A percentile compares a stretch with the other conserved stretches of the same genome.
These are phyloP conservation scores for Ustilago nuda DNA, from an alignment of 1,284 basidiomycete genomes.

Conservation along the genomic window DNA sequence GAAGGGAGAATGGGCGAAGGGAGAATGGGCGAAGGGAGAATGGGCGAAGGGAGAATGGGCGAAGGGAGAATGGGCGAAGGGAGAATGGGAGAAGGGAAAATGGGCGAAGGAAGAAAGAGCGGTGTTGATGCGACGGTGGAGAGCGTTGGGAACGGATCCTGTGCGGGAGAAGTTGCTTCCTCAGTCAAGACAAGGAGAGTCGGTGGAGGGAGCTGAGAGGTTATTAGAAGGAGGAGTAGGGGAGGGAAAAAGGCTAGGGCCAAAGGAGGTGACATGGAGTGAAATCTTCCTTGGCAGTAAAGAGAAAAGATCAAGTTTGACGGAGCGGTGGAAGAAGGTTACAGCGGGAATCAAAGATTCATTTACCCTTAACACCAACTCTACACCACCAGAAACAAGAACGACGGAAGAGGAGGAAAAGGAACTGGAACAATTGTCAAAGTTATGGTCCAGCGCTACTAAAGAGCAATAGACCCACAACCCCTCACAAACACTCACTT, in stretches of 20 bases:
- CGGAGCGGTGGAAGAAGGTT: conserved; percentile 26
- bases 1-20: conserved; percentile 14
- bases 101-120: conserved; percentile 19
- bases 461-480: conserved; percentile 5
- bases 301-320: conserved; percentile 23
- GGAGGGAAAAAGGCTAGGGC: conserved; percentile 2
- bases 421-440: conserved; percentile 23
- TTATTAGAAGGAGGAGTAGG: not conserved
- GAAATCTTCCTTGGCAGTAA: conserved; percentile 42
- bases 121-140: conserved; percentile 17
- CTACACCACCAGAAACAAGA: not conserved
- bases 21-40: conserved; percentile 13
- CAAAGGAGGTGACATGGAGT: conserved; percentile 32
- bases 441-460: conserved; percentile 25
- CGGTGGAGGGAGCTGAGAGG: not conserved
- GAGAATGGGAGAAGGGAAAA: not conserved
- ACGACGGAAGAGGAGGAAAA: conserved; percentile 9
- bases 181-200: not conserved
- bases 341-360: conserved; percentile 25
- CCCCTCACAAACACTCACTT: not conserved
- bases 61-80: no score
- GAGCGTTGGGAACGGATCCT: conserved; percentile 19
- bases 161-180: not conserved
- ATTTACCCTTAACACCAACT: conserved; percentile 10
- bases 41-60: conserved; percentile 23